Percentiles rank a stretch among this genome's conserved stretches.
These are phyloP conservation scores for Phoma sp. DNA, from an alignment of 2,329 filamentous ascomycete species.

Conservation along the genomic window DNA sequence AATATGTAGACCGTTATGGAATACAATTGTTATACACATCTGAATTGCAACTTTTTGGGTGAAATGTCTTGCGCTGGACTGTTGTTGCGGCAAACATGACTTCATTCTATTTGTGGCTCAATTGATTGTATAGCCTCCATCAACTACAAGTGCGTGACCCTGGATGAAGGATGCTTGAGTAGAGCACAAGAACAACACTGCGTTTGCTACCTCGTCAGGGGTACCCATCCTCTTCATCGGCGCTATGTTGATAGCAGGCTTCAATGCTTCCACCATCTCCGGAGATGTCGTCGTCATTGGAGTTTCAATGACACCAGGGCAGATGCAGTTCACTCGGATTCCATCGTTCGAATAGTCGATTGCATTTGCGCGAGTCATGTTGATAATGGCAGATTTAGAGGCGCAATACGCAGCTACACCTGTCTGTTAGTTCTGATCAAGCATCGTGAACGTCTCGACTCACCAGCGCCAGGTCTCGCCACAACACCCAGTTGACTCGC, in stretches of 20 bases:
- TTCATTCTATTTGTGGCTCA: constrained; percentile 3
- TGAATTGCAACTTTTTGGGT: too few species aligned
- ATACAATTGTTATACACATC: too few species aligned
- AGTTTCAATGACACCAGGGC: constrained; percentile 58
- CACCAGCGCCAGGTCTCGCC: constrained; percentile 33
- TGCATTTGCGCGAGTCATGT: constrained; percentile 63
- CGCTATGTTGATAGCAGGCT: constrained; percentile 52
- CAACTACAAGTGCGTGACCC: constrained; percentile 56
- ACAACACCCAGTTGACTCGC: constrained; percentile 59
- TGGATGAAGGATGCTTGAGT: constrained; percentile 62
- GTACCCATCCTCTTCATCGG: constrained; percentile 57
- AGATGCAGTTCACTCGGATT: constrained; percentile 67
- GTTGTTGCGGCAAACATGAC: background rate
- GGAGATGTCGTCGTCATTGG: constrained; percentile 41
- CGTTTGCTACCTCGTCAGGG: constrained; percentile 62
- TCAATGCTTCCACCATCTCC: constrained; percentile 41
- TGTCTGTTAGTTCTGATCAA: constrained; percentile 10
- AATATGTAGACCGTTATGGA: background rate
- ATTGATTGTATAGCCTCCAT: constrained; percentile 50
- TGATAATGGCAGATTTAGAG: constrained; percentile 65
- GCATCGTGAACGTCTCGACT: background rate
- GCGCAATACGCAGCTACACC: constrained; percentile 61
- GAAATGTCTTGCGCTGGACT: background rate
- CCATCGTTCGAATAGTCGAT: constrained; percentile 59
- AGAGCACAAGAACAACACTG: constrained; percentile 59